Conservation (phyloP, 441 rosid genomes). For the Codiaeum variegatum region DNA sequence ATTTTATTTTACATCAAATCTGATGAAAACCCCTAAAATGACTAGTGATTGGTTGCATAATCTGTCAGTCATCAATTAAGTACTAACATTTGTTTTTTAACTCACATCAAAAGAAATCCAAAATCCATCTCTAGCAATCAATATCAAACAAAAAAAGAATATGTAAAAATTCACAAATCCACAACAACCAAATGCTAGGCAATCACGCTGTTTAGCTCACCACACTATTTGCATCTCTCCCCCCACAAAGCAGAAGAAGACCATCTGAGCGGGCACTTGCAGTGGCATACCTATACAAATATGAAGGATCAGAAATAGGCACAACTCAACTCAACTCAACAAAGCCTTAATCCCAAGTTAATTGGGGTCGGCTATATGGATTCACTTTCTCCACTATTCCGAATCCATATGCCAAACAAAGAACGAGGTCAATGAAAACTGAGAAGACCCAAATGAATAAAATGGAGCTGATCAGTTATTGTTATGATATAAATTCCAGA, state of each 20-base stretch:
- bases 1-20: constrained; percentile 4
- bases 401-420: constrained; percentile 14
- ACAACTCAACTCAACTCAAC: too few relatives aligned
- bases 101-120: background rate
- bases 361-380: too few relatives aligned
- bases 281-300: constrained; percentile 85
- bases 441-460: constrained; percentile 3
- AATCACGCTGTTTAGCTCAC: constrained; percentile 41
- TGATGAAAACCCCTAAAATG: background rate
- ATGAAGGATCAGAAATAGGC: constrained; percentile 18
- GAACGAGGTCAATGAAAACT: background rate
- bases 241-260: constrained; percentile 98
- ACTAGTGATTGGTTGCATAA: background rate
- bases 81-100: background rate
- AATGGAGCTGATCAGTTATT: constrained; percentile 9
- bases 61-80: background rate
- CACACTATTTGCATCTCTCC: constrained; percentile 95
- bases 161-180: background rate
- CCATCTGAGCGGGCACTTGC: constrained; percentile 99
- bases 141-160: background rate
- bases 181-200: background rate
- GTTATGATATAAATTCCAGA: background rate
- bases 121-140: background rate
- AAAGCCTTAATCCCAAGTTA: too few relatives aligned
- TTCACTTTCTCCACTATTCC: too few relatives aligned